Base-by-base conservation (phyloP, 129 eudicot species). In the Flaveria linearis region DNA sequence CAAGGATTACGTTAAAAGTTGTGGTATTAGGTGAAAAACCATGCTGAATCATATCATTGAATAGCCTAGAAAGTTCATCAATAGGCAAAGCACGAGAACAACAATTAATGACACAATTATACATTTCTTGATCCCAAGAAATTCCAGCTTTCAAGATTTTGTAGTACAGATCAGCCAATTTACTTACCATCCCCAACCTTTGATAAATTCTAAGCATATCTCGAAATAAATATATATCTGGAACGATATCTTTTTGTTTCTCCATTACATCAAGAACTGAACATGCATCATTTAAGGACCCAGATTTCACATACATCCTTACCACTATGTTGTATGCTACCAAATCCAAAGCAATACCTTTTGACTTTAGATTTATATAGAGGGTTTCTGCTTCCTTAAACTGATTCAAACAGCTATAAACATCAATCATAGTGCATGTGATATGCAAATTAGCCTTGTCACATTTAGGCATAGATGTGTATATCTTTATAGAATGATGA, bases 151-250 rank as follows among this genome's bases (percentile, higher is more conserved):
- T 94, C 85, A 91, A 73, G 58, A 87, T 82, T 82, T 83, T 87
- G 86, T 94, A 94, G 81, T 94, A 94, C 45, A 91, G 67, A 76
- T 87, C 89, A 5, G 87, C 82, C 82, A 94, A 78, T 51, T 89
- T 91, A 62, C 84, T 93, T 39, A 62, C 63, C 96, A 80, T 85
- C 78, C 84, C 88, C 78, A 91, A 80, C 65, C 83, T 82, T 73
- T 94, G 98, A 80, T 94, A 94, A 33, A 89, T 82, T 46, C 97
- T 86, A 68, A 94, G 84, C 96, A 94, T 94, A 68, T 94, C 98
- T 0, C 98, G 90, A 20, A 91, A 81, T 51, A 94, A 78, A 89
- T 88, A 94, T 56, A 82, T 63, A 73, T 94, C 98, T 20, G 96
- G 98, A 52, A 88, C 77, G 63, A 94, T 82, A 70, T 83, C 84